Conservation (phyloP, 495 filamentous ascomycete species). For the Daldinia caldariorum region DNA sequence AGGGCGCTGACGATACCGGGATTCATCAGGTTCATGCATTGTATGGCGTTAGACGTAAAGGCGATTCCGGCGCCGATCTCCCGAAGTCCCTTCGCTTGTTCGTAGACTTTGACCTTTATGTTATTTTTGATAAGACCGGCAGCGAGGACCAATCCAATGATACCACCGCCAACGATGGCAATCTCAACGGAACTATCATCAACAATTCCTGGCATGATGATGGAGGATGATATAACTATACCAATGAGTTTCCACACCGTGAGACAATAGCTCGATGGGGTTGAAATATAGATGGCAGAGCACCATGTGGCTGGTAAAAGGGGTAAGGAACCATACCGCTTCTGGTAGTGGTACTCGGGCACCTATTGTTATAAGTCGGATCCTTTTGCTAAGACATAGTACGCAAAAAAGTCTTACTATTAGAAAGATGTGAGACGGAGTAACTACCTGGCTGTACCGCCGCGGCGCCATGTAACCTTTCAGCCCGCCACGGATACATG, state of each 20-base stretch:
- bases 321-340: neutral
- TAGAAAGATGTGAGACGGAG: conserved; percentile 22
- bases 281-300: neutral
- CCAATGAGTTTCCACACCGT: neutral
- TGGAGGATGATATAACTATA: neutral
- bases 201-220: conserved; percentile 20
- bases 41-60: conserved; percentile 64
- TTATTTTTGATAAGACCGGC: conserved; percentile 51
- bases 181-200: conserved; percentile 39
- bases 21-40: conserved; percentile 62
- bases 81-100: conserved; percentile 57
- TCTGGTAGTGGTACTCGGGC: conserved; percentile 2
- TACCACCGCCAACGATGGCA: conserved; percentile 59
- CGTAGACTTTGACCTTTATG: conserved; percentile 59
- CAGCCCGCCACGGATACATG: conserved; percentile 18
- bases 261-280: neutral
- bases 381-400: neutral
- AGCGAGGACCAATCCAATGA: conserved; percentile 54
- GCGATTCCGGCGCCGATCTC: conserved; percentile 68
- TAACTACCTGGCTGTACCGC: conserved; percentile 33
- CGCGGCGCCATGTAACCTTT: conserved; percentile 19
- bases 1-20: conserved; percentile 57
- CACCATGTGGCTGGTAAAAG: neutral
- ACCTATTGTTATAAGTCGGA: neutral
- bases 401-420: conserved; percentile 3